Percentiles rank a stretch among this genome's conserved stretches.
These are phyloP conservation scores for Acacia concinna DNA, from an alignment of 331 rosid genomes.

Conservation along the genomic window DNA sequence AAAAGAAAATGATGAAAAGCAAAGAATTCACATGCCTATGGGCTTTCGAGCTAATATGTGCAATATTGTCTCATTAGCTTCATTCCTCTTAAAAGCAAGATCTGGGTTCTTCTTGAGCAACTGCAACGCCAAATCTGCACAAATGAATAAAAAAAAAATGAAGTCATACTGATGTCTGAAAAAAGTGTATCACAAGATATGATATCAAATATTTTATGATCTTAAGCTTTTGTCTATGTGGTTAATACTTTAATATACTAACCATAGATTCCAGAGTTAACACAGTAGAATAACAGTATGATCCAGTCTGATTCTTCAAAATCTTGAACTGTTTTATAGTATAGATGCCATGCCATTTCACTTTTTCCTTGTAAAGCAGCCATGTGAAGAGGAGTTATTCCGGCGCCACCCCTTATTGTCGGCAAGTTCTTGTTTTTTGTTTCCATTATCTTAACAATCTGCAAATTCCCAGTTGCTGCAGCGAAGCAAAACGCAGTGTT, in stretches of 20 bases:
- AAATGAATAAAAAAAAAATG: too few relatives aligned
- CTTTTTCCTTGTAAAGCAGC: background rate
- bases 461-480: background rate
- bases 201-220: too few relatives aligned
- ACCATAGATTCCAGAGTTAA: background rate
- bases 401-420: background rate
- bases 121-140: too few relatives aligned
- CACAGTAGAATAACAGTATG: background rate
- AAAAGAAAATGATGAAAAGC: too few relatives aligned
- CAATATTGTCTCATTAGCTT: too few relatives aligned
- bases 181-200: too few relatives aligned
- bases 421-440: background rate
- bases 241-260: background rate
- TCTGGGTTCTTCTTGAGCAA: too few relatives aligned
- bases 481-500: background rate
- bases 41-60: too few relatives aligned
- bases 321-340: background rate
- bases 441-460: background rate
- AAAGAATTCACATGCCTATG: too few relatives aligned
- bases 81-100: too few relatives aligned
- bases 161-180: too few relatives aligned
- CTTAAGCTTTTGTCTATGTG: too few relatives aligned
- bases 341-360: slow-evolving; percentile 22
- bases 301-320: background rate
- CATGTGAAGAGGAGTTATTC: slow-evolving; percentile 6